Evolutionary conservation across 352 stramenopile genomes (phyloP), one percentile per base, ranked within the genome.

Genomic region (Aphanomyces stellatus): DNA sequence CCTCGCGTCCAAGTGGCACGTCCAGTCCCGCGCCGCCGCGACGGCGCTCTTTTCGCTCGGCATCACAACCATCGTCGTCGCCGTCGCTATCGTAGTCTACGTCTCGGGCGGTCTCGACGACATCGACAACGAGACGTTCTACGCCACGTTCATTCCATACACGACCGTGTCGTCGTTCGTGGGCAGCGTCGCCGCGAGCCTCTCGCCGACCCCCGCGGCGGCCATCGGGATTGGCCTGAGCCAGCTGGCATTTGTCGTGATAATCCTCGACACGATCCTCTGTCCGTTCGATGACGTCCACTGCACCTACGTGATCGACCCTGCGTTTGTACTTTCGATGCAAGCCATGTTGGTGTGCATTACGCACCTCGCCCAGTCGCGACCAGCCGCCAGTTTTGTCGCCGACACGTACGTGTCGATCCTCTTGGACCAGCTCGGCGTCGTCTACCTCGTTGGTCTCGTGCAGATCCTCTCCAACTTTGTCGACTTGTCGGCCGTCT

Each of bases 221-320:
- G 53, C 53, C 1, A 31, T 25, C 2, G 22, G 19, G 3, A 43
- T 62, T 30, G 53, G 27, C 4, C 10, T 62, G 10, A 25, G 27
- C 15, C 53, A 62, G 43, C 4, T 41, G 10, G 28, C 15, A 15
- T 62, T 62, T 48, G 6, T 37, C 10, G 17, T 62, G 4, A 42
- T 62, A 17, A 37, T 62, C 25, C 25, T 87, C 69, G 73, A 88
- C 62, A 88, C 80, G 46, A 82, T 76, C 40, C 75, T 82, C 15
- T 90, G 81, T 33, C 81, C 81, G n/a, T 81, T 90, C 68, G 91
- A 91, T 68, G 81, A 80, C 59, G 78, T 88, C 31, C 76, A 71
- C 35, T 90, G 81, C 53, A 79, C 75, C 10, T 69, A 76, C 3
- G 78, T 72, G 3, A 55, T 90, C 19, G 75, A 84, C 25, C 74